phyloP scores from a whole-genome alignment of 2,329 filamentous ascomycete species.

The Colletotrichum truncatum region DNA sequence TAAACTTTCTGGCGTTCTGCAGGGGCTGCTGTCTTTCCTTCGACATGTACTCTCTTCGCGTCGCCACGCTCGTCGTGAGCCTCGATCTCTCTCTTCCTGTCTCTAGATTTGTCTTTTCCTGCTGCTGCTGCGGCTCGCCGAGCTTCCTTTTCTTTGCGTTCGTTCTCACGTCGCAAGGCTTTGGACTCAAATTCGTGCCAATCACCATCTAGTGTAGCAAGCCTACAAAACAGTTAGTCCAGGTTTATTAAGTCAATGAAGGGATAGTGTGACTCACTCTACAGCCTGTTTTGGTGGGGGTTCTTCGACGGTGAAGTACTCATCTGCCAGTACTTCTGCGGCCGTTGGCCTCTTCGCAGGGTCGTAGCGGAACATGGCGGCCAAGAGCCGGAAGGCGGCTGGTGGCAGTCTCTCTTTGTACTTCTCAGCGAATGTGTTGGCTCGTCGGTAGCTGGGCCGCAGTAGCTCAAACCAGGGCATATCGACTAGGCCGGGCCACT shows the following conservation, averaged over 20 bases:
- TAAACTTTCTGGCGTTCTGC: conserved; percentile 21
- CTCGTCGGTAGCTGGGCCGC: conserved; percentile 77
- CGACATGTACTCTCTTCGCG: conserved; percentile 38
- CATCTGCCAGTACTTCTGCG: conserved; percentile 83
- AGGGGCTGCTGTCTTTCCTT: conserved; percentile 18
- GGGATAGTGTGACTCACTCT: conserved; percentile 68
- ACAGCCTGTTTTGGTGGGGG: conserved; percentile 79
- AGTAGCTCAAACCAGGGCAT: conserved; percentile 98
- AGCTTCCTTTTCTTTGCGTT: conserved; percentile 68
- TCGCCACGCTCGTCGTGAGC: conserved; percentile 41
- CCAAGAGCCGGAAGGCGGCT: conserved; percentile 83
- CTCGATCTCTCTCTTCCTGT: conserved; percentile 51
- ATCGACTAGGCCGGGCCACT: conserved; percentile 91
- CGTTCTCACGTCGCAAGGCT: conserved; percentile 88
- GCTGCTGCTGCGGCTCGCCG: conserved; percentile 43
- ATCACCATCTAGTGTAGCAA: conserved; percentile 86
- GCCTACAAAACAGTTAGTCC: conserved; percentile 58
- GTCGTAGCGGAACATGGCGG: conserved; percentile 89
- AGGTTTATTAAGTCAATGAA: conserved; percentile 17
- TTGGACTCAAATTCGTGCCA: conserved; percentile 99
- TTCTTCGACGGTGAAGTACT: conserved; percentile 87
- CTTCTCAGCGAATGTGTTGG: conserved; percentile 81
- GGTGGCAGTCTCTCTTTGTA: conserved; percentile 82
- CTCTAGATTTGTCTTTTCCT: conserved; percentile 48
- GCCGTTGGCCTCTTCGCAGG: conserved; percentile 85